Evolutionary conservation across 2,329 filamentous ascomycete genomes (phyloP), one percentile per base, ranked within the genome.

Genomic region (Diaporthe ilicicola): DNA sequence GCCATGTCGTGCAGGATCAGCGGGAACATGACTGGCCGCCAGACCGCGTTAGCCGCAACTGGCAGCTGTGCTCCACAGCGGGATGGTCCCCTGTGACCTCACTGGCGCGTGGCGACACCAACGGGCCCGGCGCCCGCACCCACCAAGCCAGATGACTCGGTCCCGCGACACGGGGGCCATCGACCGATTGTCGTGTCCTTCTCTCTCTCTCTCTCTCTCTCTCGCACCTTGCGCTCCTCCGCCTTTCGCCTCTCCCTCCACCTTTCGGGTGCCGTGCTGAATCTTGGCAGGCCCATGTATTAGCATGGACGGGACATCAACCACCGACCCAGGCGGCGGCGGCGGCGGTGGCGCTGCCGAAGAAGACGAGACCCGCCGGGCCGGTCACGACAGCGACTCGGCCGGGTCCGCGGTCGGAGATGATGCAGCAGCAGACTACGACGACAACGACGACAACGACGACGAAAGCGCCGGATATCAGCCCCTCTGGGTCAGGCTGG

Each of bases 401-500:
- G 24, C 12, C 55, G 55, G 34, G 3, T 19, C 48, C 55, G 70
- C 22, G 10, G 24, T 27, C 27, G 39, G 19, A 34, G 29, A 3
- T 3, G 15, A 29, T 4, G 50, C 24, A 51, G 24, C 24, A 29
- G 46, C 5, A 3, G 56, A 62, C 22, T 32, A 29, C 22, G 61
- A 24, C 19, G 34, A 27, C 0, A 19, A 42, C n/a, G 37, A 15
- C 1, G 39, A 9, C 19, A 55, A 32, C 17, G 27, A 19, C 19
- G 39, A 39, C n/a, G 54, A 34, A 8, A 17, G 27, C 7, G 44
- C 22, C 51, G 59, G 48, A 4, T 71, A 73, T 22, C 69, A 71
- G 32, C 71, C 71, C 12, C 71, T 73, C 42, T 73, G 71, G 71
- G 71, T 73, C 22, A 59, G 71, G 50, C 71, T 73, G 37, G 71